Base-by-base conservation (phyloP, 2,329 filamentous ascomycete species). In the Tolypocladium paradoxum region DNA sequence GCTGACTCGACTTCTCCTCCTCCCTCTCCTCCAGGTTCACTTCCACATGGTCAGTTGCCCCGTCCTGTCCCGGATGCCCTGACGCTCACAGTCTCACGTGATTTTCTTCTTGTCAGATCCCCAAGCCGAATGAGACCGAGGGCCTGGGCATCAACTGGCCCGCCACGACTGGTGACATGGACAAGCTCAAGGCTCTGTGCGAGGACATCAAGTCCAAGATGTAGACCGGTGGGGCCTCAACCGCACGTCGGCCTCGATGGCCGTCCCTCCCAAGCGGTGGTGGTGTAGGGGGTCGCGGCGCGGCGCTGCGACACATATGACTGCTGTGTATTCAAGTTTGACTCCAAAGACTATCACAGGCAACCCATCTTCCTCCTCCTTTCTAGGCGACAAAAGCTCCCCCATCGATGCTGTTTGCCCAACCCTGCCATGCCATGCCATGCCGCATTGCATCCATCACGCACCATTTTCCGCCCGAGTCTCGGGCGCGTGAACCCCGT, bases 141-240 rank as follows among this genome's bases (percentile, higher is more conserved):
- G 93, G 93, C 7, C 75, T 99, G 50, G 83, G 79, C 5, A 78
- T 97, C 60, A 69, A 73, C 35, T 99, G 93, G 93, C 90, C 91
- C 22, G 75, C 84, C 58, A 79, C 88, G 71, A 70, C 76, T 56
- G 79, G 80, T 2, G 85, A 96, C 62, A 95, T 93, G 86, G 88
- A 89, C 1, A 81, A 84, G 67, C 74, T 99, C 62, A 88, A 91
- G 77, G 82, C 81, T 57, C 74, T 95, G 56, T 77, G 81, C 56
- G 90, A 92, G 68, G 88, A 95, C 53, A 77, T 99, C 65, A 95
- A 95, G 80, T 73, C 85, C 18, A 96, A 90, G 78, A 92, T 97
- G 79, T 96, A 76, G 70, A 37, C 14, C 7, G 18, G 18, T n/a
- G 27, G 2, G 14, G 18, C 18, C 43, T 11, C 43, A n/a, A 29